These are phyloP conservation scores for Sanghuangporus sanghuang DNA, from an alignment of 1,284 basidiomycete species.

Conservation along the genomic window DNA sequence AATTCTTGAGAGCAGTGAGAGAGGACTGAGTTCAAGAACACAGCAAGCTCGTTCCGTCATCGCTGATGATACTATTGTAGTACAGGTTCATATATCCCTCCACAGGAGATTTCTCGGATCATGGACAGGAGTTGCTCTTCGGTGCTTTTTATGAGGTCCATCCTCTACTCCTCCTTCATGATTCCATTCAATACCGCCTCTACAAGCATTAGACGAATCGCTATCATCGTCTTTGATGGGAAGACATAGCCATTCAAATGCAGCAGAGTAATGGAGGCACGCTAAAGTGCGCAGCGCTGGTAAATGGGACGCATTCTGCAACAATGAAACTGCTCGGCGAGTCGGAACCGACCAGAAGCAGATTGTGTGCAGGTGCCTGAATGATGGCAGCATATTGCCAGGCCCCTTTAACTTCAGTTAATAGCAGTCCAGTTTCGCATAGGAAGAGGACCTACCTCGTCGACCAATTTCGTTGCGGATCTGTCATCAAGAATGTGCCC, in stretches of 20 bases:
- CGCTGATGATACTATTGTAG: background rate
- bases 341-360: constrained; percentile 7
- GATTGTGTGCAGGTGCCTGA: constrained; percentile 10
- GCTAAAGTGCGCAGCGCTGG: constrained; percentile 10
- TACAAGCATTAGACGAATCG: background rate
- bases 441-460: background rate
- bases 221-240: constrained; percentile 3
- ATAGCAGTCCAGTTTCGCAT: background rate
- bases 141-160: background rate
- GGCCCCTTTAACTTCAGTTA: background rate
- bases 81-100: background rate
- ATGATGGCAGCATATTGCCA: background rate
- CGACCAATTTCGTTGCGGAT: background rate
- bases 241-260: constrained; percentile 13
- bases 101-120: constrained; percentile 12
- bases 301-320: background rate
- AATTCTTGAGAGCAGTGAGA: no score
- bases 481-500: background rate
- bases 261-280: constrained; percentile 8
- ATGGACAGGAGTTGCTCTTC: constrained; percentile 8
- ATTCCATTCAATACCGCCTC: background rate
- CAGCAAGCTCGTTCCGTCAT: no score
- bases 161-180: background rate
- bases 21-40: no score
- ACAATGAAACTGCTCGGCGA: background rate